Conservation (phyloP, 129 eudicot species). For the Daucus carota region DNA sequence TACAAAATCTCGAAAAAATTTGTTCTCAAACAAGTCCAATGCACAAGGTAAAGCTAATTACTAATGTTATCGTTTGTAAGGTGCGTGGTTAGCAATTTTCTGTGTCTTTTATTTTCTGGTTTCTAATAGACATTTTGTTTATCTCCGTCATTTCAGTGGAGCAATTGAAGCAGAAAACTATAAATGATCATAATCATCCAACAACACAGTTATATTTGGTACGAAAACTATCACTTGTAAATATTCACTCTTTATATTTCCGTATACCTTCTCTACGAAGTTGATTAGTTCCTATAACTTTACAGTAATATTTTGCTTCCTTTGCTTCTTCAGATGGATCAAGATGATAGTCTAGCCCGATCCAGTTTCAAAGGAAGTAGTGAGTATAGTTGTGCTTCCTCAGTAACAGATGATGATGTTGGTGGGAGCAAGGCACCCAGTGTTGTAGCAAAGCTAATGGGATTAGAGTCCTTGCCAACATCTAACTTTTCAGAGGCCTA, state of each 20-base stretch:
- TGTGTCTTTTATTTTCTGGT: background rate
- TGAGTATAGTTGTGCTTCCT: conserved; percentile 86
- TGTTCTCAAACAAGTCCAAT: conserved; percentile 72
- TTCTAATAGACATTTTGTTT: background rate
- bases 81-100: background rate
- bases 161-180: conserved; percentile 77
- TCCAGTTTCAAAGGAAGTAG: conserved; percentile 70
- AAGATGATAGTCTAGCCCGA: conserved; percentile 47
- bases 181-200: conserved; percentile 59
- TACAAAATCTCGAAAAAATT: conserved; percentile 81
- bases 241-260: background rate
- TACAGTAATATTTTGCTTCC: background rate
- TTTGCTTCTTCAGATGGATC: conserved; percentile 43
- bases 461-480: conserved; percentile 76
- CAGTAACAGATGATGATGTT: conserved; percentile 77
- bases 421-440: conserved; percentile 66
- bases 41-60: conserved; percentile 44
- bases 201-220: conserved; percentile 57
- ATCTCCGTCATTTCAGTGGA: conserved; percentile 26
- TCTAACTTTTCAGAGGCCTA: conserved; percentile 45
- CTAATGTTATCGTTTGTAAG: background rate
- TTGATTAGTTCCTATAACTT: background rate
- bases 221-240: conserved; percentile 7
- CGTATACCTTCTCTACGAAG: background rate
- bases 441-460: conserved; percentile 93